These are phyloP conservation scores for Lichtheimia ramosa DNA, from an alignment of 371 early-diverging fungal genomes.

Conservation along the genomic window DNA sequence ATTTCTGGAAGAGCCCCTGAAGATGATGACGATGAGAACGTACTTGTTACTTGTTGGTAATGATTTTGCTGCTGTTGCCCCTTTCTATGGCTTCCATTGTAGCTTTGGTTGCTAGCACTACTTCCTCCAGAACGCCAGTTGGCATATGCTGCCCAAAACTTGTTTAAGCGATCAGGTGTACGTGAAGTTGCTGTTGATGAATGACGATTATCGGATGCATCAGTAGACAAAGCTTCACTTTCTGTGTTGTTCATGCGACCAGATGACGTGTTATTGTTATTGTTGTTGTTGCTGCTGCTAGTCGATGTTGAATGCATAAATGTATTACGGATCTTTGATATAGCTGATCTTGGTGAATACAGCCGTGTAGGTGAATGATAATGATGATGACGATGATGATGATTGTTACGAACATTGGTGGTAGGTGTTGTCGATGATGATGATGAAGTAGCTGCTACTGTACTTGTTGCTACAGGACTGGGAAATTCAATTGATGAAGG, in stretches of 20 bases:
- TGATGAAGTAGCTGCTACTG: slow-evolving; percentile 18
- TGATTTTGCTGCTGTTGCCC: not conserved
- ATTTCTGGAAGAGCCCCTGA: slow-evolving; percentile 8
- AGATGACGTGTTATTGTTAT: slow-evolving; percentile 2
- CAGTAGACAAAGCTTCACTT: slow-evolving; percentile 16
- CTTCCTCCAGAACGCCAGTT: slow-evolving; percentile 22
- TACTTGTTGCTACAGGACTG: not conserved
- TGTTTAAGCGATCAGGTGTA: slow-evolving; percentile 41
- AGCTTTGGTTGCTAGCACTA: not conserved
- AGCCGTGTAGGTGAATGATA: slow-evolving; percentile 23
- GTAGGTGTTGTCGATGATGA: slow-evolving; percentile 18
- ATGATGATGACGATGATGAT: slow-evolving; percentile 1
- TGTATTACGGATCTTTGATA: slow-evolving; percentile 32
- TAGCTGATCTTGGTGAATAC: slow-evolving; percentile 41
- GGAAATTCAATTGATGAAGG: too few species aligned
- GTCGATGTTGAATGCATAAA: slow-evolving; percentile 21
- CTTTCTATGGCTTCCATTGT: slow-evolving; percentile 4
- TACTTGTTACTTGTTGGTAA: too few species aligned
- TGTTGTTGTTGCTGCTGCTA: slow-evolving; percentile 7
- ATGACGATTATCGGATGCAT: slow-evolving; percentile 25
- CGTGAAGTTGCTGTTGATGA: slow-evolving; percentile 45
- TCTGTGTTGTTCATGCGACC: slow-evolving; percentile 27
- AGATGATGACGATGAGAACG: slow-evolving; percentile 1
- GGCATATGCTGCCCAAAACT: slow-evolving; percentile 39
- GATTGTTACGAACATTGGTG: not conserved